Evolutionary conservation across 768 basidiomycete genomes (phyloP).

Genomic region (Leccinum longicurvipes): DNA sequence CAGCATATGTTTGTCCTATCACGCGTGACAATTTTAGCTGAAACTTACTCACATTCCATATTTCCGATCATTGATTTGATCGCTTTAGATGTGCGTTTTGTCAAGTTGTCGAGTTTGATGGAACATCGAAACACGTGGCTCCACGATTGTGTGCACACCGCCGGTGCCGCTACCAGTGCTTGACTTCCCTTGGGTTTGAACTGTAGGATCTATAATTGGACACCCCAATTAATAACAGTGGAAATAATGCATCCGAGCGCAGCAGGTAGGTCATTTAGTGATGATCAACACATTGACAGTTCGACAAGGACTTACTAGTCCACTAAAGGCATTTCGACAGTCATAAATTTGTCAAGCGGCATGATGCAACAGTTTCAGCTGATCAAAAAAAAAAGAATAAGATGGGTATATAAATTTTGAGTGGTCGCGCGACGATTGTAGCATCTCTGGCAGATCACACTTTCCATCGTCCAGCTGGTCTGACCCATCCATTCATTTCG

Average conservation of each 20-base stretch:
- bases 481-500: background rate
- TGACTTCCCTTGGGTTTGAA: background rate
- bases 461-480: background rate
- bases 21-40: background rate
- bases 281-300: background rate
- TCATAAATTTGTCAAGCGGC: background rate
- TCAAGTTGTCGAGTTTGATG: background rate
- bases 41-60: background rate
- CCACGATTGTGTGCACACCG: too few species aligned
- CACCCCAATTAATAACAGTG: background rate
- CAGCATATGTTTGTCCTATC: background rate
- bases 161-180: too few species aligned
- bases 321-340: background rate
- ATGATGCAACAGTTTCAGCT: background rate
- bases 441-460: background rate
- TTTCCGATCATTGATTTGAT: background rate
- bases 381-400: background rate
- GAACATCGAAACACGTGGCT: background rate
- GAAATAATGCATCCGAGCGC: background rate
- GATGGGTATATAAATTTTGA: background rate
- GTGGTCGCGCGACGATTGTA: background rate
- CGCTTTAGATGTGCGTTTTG: background rate
- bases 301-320: background rate
- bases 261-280: background rate
- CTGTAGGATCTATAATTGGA: background rate